These are phyloP conservation scores for Seiridium cupressi DNA, from an alignment of 2,329 filamentous ascomycete genomes.

Conservation along the genomic window DNA sequence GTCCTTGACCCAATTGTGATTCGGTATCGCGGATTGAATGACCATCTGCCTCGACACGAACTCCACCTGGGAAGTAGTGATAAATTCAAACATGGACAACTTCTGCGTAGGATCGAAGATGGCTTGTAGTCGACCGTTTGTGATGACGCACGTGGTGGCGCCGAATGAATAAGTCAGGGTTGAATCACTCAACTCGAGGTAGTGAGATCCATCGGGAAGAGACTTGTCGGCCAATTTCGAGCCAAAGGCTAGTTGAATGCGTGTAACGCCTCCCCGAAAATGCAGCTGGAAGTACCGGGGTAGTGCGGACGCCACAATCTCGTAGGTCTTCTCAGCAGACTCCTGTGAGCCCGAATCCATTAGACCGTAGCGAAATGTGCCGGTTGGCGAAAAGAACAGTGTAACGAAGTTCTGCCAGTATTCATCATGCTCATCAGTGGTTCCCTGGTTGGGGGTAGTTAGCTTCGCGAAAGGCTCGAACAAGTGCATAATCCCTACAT, in stretches of 20 bases:
- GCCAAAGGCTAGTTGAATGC: constrained; percentile 83
- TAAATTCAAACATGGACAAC: constrained; percentile 83
- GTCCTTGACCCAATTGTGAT: constrained; percentile 65
- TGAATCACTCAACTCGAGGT: constrained; percentile 73
- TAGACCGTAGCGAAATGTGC: constrained; percentile 74
- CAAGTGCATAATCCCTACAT: constrained; percentile 22
- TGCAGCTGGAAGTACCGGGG: constrained; percentile 88
- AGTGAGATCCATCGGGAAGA: constrained; percentile 63
- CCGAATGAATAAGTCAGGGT: constrained; percentile 89
- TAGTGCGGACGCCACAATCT: constrained; percentile 78
- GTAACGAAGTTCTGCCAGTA: constrained; percentile 81
- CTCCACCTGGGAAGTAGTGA: constrained; percentile 75
- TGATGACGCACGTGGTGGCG: constrained; percentile 72
- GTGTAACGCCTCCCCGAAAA: constrained; percentile 81
- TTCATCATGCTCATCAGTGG: constrained; percentile 50
- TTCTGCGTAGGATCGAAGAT: constrained; percentile 78
- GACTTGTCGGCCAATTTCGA: constrained; percentile 55
- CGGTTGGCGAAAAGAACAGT: constrained; percentile 76
- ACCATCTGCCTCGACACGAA: constrained; percentile 71
- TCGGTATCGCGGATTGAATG: constrained; percentile 59
- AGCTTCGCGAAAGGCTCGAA: neutral
- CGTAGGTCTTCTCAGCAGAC: constrained; percentile 74
- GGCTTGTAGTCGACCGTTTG: constrained; percentile 72
- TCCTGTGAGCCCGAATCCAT: constrained; percentile 49
- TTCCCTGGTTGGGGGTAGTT: neutral